Percentiles rank a stretch among this genome's conserved stretches.
Evolutionary conservation across 1,139 yeast species (phyloP).

Genomic region (Taphrina communis): DNA sequence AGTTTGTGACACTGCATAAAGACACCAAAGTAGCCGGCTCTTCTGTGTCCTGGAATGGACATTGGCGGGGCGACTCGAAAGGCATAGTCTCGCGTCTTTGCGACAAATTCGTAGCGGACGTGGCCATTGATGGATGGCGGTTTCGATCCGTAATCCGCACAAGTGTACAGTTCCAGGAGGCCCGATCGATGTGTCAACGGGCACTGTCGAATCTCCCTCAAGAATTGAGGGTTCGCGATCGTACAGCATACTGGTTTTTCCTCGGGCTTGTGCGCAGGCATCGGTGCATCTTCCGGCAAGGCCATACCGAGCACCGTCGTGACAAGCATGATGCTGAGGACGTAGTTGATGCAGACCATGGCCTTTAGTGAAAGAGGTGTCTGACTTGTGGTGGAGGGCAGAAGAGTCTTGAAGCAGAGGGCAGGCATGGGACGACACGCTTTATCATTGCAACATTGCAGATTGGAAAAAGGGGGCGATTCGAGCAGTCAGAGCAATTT

Average conservation of each 20-base stretch:
- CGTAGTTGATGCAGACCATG: not conserved
- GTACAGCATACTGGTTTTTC: not conserved
- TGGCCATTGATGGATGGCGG: not conserved
- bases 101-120: not conserved
- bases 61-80: not conserved
- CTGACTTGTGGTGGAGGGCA: no score
- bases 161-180: not conserved
- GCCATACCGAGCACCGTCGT: not conserved
- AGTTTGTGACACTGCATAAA: not conserved
- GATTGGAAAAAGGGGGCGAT: no score
- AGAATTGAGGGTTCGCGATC: not conserved
- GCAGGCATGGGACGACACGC: no score
- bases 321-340: not conserved
- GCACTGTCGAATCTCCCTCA: constrained; percentile 3
- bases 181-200: not conserved
- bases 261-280: not conserved
- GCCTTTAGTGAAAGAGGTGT: no score
- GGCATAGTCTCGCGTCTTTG: not conserved
- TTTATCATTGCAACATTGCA: no score
- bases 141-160: not conserved
- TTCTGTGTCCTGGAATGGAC: not conserved
- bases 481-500: not conserved
- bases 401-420: no score
- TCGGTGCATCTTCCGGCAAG: constrained; percentile 3
- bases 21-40: not conserved